These are phyloP conservation scores for Rutstroemia sp. DNA, from an alignment of 2,329 filamentous ascomycete genomes.

Conservation along the genomic window DNA sequence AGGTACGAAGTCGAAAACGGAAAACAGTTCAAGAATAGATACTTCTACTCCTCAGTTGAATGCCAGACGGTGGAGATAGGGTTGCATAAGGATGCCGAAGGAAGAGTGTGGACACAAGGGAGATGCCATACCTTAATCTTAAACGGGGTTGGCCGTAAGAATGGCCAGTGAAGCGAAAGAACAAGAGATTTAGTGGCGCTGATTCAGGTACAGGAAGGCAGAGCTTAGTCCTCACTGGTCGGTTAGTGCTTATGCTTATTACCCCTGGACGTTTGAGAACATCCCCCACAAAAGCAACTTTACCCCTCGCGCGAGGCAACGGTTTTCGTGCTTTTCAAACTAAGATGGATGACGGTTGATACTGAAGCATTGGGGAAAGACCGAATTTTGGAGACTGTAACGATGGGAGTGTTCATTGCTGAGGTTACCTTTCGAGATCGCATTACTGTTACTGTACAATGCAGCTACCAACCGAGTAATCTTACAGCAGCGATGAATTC, in stretches of 20 bases:
- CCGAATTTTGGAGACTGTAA: too few species aligned
- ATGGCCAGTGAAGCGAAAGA: not conserved
- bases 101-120: not conserved
- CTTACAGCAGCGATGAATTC: too few species aligned
- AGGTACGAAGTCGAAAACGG: not conserved
- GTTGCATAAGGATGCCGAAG: slow-evolving; percentile 9
- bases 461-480: too few species aligned
- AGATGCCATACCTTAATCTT: not conserved
- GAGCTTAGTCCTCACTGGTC: not conserved
- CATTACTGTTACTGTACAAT: too few species aligned
- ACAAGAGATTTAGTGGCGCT: not conserved
- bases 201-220: not conserved
- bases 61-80: not conserved
- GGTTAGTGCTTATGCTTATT: not conserved
- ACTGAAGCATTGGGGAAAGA: too few species aligned
- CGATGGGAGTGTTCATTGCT: too few species aligned
- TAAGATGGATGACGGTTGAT: too few species aligned
- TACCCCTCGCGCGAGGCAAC: not conserved
- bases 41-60: not conserved
- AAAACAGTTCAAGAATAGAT: not conserved
- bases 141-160: not conserved
- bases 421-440: too few species aligned
- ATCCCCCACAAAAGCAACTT: not conserved
- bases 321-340: not conserved
- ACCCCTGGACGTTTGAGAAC: not conserved